Conservation (phyloP, 1,284 basidiomycete genomes). For the Gymnopus androsaceus region DNA sequence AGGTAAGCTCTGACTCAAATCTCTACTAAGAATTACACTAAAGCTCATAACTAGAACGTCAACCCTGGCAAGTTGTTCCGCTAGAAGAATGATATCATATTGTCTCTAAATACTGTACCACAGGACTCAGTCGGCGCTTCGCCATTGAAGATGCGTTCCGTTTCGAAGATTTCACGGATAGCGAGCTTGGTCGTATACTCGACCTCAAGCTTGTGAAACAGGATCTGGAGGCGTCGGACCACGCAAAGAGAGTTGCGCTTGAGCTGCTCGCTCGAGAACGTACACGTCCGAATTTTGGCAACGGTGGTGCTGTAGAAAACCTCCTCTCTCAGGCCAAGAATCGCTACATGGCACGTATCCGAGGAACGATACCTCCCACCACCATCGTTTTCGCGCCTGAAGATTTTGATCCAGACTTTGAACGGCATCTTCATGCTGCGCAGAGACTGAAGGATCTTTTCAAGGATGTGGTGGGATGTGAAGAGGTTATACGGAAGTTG, state of each 20-base stretch:
- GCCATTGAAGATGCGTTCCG: conserved; percentile 64
- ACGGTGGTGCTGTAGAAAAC: conserved; percentile 70
- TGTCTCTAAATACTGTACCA: conserved; percentile 20
- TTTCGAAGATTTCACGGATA: conserved; percentile 64
- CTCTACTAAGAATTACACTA: neutral
- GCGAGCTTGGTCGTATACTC: conserved; percentile 52
- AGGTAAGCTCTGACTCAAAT: conserved; percentile 43
- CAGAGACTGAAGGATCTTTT: conserved; percentile 58
- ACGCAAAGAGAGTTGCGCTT: conserved; percentile 57
- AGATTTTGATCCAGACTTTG: conserved; percentile 64
- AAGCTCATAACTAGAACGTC: conserved; percentile 50
- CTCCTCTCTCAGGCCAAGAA: conserved; percentile 55
- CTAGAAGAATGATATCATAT: neutral
- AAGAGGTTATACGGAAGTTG: conserved; percentile 51
- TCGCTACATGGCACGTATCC: conserved; percentile 44
- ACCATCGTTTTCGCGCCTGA: conserved; percentile 56
- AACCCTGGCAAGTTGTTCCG: conserved; percentile 32
- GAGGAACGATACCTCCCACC: conserved; percentile 19
- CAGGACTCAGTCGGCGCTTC: conserved; percentile 62
- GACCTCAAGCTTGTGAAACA: conserved; percentile 57
- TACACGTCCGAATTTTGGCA: conserved; percentile 63
- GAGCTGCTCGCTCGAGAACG: conserved; percentile 38
- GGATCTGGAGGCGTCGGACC: conserved; percentile 55
- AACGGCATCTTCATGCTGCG: conserved; percentile 49
- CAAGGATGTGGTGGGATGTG: conserved; percentile 61